Percentiles rank a stretch among this genome's conserved stretches.
These are phyloP conservation scores for Colletotrichum gigasporum DNA, from an alignment of 2,329 filamentous ascomycete species.

Conservation along the genomic window DNA sequence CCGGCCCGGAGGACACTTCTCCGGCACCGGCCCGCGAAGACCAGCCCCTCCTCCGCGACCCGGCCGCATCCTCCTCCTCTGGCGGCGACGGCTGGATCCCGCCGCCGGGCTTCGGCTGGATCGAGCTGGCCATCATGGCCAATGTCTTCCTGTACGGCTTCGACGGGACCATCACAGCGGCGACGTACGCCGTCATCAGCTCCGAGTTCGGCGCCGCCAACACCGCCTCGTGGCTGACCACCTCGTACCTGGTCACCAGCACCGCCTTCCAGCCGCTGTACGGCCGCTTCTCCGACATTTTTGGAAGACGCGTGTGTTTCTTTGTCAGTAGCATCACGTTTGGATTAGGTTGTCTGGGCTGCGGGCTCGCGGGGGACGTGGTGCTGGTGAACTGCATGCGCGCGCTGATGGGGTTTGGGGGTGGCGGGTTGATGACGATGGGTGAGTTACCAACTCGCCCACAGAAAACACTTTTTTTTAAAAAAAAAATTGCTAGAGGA, in stretches of 20 bases:
- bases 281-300: slow-evolving; percentile 75
- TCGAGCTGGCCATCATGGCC: slow-evolving; percentile 69
- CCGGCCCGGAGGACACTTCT: neutral
- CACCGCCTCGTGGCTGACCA: slow-evolving; percentile 79
- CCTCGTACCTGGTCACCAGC: slow-evolving; percentile 75
- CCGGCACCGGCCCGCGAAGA: slow-evolving; percentile 27
- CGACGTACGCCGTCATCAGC: slow-evolving; percentile 78
- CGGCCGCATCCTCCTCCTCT: slow-evolving; percentile 14
- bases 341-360: slow-evolving; percentile 70
- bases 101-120: slow-evolving; percentile 63
- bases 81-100: slow-evolving; percentile 51
- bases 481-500: no score
- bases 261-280: slow-evolving; percentile 79
- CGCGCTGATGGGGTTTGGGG: slow-evolving; percentile 74
- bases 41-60: slow-evolving; percentile 36
- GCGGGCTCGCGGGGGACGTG: slow-evolving; percentile 67
- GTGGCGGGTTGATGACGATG: slow-evolving; percentile 76
- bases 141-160: slow-evolving; percentile 75
- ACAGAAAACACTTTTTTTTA: no score
- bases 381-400: slow-evolving; percentile 70
- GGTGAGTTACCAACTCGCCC: slow-evolving; percentile 54
- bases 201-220: slow-evolving; percentile 79
- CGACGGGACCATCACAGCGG: slow-evolving; percentile 78
- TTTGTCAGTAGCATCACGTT: slow-evolving; percentile 72
- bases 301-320: slow-evolving; percentile 71